Base-by-base conservation (phyloP, 164 flowering plant genomes). In the Dillenia suffruticosa region DNA sequence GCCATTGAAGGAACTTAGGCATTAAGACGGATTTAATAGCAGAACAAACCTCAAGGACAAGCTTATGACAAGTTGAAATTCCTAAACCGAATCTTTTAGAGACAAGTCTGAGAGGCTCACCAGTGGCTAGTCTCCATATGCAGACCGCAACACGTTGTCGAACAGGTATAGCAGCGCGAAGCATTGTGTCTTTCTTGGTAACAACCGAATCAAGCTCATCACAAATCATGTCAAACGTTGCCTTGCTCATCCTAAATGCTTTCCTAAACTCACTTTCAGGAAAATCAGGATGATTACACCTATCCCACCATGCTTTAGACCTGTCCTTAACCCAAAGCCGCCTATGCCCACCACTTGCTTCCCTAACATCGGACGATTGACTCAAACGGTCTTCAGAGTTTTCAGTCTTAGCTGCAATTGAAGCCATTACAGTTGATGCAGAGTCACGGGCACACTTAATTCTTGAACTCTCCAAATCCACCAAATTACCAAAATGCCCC, bases 231-330 rank as follows among this genome's bases (percentile, higher is more conserved):
- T 89, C 79, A 57, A 91, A 91, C 9, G 97, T 91, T 4, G 87
- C 76, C 45, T 76, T 68, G 52, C 94, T 80, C 97, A 91, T 91
- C 46, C 94, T 69, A 57, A 91, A 91, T 14, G 80, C 84, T 3
- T 61, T 55, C 57, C 68, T 58, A 67, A 90, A 90, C 70, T 88
- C 88, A 11, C 63, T 70, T n/a, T 86, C 95, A 0, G 97, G 89
- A 49, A 77, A 88, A 58, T 90, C 91, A 8, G 87, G 84, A 26
- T 71, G 72, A 62, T 60, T 82, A 46, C 82, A 76, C 47, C 53
- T 40, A 26, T 90, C 89, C 97, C 97, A 90, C 97, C 96, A 89
- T n/a, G 90, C 96, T 54, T 69, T 75, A 0, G 96, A 85, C 72
- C 97, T 61, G 68, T 81, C 87, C 65, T 89, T 91, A 56, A 89